Base-by-base conservation (phyloP, 306 rosid genomes). In the Inga oerstediana region DNA sequence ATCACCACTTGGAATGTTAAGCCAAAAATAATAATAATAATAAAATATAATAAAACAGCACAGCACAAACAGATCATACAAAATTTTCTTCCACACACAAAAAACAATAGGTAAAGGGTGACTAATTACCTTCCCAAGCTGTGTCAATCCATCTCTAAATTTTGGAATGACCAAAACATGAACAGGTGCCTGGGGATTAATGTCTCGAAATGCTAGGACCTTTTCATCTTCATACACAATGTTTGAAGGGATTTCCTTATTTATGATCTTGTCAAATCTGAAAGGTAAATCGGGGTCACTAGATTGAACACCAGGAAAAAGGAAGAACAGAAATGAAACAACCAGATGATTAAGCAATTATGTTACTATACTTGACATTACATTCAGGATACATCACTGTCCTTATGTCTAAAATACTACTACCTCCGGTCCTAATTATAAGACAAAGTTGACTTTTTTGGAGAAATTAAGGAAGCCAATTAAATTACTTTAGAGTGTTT, bases 251-350 rank as follows among this genome's bases (percentile, higher is more conserved):
- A 95, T 95, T 91, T 95, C 98, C 92, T 95, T 93, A 64, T 88
- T 89, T 85, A 95, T 95, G 80, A 95, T 91, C 90, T 92, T 92
- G 91, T 93, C 98, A 82, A 93, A 95, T 88, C 98, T 93, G 93
- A 43, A 83, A 77, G 46, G 34, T 56, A 56, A 8, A 22, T 34
- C 52, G 48, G 75, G 54, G 5, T 54, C 20, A 77, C 77, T 27
- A 49, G 35, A 59, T 79, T 74, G 43, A 72, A 16, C 32, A 52
- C 32, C 30, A 67, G 19, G 5, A n/a, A 45, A 45, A 46, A 22
- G 62, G 46, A 20, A 30, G 20, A 43, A 84, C 46, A 72, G 0
- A 32, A 65, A 32, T 13, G n/a, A 65, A 65, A 39, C 35, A 32
- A 30, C 8, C 16, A 73, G 54, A 27, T 51, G 72, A 79, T 41